A percentile compares a stretch with the other conserved stretches of the same genome.
Conservation (phyloP, 73 alveolate genomes). For the Breviolum minutum region DNA sequence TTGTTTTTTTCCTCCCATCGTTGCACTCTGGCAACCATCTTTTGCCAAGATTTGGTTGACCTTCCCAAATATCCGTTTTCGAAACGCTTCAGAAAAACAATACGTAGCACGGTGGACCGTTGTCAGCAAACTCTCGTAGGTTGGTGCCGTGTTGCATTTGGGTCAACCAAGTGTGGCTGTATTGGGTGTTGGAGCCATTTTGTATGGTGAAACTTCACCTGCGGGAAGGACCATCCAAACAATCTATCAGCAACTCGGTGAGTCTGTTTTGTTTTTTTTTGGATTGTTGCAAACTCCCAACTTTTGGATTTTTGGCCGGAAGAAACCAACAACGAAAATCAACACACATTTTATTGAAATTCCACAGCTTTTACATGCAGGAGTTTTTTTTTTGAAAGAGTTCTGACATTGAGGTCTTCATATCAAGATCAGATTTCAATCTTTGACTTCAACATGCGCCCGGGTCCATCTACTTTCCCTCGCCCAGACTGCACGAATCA, state of each 20-base stretch:
- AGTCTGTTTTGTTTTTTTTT: neutral
- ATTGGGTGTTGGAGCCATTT: slow-evolving; percentile 13
- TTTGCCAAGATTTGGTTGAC: too few species aligned
- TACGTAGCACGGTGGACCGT: too few species aligned
- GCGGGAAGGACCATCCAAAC: slow-evolving; percentile 87
- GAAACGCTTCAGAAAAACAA: too few species aligned
- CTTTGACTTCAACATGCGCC: slow-evolving; percentile 85
- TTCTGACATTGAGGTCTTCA: slow-evolving; percentile 3
- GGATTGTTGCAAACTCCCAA: neutral
- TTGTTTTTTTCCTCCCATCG: too few species aligned
- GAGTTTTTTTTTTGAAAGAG: neutral
- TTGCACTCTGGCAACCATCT: too few species aligned
- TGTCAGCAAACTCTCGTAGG: too few species aligned
- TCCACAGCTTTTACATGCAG: too few species aligned
- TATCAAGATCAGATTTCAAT: slow-evolving; percentile 76
- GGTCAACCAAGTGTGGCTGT: slow-evolving; percentile 84
- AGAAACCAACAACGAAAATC: too few species aligned
- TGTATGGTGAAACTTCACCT: slow-evolving; percentile 77
- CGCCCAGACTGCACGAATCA: slow-evolving; percentile 87
- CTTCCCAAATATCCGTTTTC: too few species aligned
- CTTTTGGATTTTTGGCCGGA: too few species aligned
- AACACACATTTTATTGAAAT: too few species aligned
- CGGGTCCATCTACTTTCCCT: slow-evolving; percentile 76
- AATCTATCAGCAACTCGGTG: neutral
- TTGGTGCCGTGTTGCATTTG: slow-evolving; percentile 82